Conservation (phyloP, 2,329 filamentous ascomycete genomes). For the Ascochyta pisi region DNA sequence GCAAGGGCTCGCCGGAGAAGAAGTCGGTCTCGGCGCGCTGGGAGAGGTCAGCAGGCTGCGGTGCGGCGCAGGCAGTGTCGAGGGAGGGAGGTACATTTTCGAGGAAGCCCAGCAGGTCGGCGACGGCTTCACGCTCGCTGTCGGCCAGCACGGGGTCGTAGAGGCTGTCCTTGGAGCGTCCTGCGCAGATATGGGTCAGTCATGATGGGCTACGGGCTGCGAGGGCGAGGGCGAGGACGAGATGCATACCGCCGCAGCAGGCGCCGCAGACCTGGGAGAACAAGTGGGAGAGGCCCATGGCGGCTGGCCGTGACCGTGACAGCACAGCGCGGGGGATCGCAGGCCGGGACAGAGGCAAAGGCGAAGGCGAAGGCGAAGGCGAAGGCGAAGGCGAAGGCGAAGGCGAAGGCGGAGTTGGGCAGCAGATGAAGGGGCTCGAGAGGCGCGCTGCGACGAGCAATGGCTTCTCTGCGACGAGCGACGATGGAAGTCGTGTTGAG, state of each 20-base stretch:
- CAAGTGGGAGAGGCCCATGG: conserved; percentile 48
- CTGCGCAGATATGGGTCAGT: conserved; percentile 40
- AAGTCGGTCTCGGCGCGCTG: conserved; percentile 97
- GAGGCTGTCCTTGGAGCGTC: conserved; percentile 56
- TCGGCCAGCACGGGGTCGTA: conserved; percentile 77
- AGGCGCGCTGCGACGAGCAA: conserved; percentile 10
- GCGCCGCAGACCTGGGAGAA: conserved; percentile 46
- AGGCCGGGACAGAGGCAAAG: conserved; percentile 2
- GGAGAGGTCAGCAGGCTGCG: conserved; percentile 40
- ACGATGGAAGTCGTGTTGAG: conserved; percentile 16
- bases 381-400: too few relatives aligned
- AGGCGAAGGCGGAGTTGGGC: too few relatives aligned
- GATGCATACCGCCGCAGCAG: conserved; percentile 49
- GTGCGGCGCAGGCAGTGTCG: conserved; percentile 6
- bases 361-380: too few relatives aligned
- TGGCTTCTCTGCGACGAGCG: conserved; percentile 1
- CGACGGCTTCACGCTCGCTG: conserved; percentile 95
- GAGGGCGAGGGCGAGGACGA: background rate
- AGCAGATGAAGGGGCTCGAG: background rate
- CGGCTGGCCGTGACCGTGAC: conserved; percentile 7
- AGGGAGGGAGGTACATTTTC: conserved; percentile 74
- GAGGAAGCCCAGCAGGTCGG: conserved; percentile 91
- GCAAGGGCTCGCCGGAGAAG: conserved; percentile 93
- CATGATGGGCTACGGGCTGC: conserved; percentile 3
- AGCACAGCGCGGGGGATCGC: background rate